Percentiles rank a stretch among this genome's conserved stretches.
phyloP scores from a whole-genome alignment of 805 yeast genomes.

The Monosporozyma aerobia region DNA sequence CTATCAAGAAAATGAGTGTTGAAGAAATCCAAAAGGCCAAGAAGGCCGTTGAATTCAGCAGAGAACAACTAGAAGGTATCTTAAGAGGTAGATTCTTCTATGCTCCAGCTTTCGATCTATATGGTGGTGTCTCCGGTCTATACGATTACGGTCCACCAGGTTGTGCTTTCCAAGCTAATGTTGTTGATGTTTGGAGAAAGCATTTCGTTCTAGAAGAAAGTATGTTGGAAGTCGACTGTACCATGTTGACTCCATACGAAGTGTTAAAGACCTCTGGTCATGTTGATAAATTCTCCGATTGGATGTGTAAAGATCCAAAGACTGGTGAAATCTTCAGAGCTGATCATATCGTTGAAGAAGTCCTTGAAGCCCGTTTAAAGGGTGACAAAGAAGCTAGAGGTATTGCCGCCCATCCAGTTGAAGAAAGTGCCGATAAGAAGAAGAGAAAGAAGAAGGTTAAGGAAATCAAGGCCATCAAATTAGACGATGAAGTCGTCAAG shows the following conservation, averaged over 20 bases:
- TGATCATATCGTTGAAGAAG: slow-evolving; percentile 97
- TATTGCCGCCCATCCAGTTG: slow-evolving; percentile 46
- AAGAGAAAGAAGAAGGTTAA: slow-evolving; percentile 94
- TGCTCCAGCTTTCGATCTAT: slow-evolving; percentile 95
- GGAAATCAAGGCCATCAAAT: slow-evolving; percentile 80
- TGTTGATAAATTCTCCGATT: slow-evolving; percentile 97
- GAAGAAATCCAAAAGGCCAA: slow-evolving; percentile 27
- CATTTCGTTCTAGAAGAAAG: slow-evolving; percentile 97
- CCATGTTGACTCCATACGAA: slow-evolving; percentile 96
- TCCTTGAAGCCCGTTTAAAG: slow-evolving; percentile 87
- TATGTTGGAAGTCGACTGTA: slow-evolving; percentile 96
- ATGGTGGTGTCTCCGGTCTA: slow-evolving; percentile 97
- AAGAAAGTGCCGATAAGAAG: slow-evolving; percentile 70
- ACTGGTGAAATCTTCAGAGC: slow-evolving; percentile 98
- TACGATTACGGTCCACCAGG: slow-evolving; percentile 99
- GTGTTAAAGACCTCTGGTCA: slow-evolving; percentile 98
- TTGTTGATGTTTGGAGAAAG: slow-evolving; percentile 93
- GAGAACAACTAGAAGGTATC: slow-evolving; percentile 85
- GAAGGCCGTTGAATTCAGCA: slow-evolving; percentile 43
- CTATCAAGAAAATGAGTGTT: slow-evolving; percentile 25
- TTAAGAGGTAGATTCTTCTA: slow-evolving; percentile 92
- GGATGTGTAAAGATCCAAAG: slow-evolving; percentile 95
- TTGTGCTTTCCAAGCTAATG: slow-evolving; percentile 94
- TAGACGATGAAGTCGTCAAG: slow-evolving; percentile 67
- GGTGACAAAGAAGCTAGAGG: slow-evolving; percentile 98